phyloP scores from a whole-genome alignment of 2,329 filamentous ascomycete genomes.

The Leptographium radiaticola region DNA sequence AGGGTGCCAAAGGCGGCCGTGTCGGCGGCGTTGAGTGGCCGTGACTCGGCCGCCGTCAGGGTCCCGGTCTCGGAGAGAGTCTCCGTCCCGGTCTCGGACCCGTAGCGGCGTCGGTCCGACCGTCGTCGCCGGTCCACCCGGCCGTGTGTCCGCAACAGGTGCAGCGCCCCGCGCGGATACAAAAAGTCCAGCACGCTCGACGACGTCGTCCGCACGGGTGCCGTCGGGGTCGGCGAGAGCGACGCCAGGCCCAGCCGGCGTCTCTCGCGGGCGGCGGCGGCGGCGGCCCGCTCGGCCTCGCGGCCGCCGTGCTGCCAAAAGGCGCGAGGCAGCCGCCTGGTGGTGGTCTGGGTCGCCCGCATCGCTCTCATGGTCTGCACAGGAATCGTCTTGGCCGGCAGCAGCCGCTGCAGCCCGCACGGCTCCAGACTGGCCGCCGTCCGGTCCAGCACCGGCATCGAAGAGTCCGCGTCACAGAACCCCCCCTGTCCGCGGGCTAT shows the following conservation, averaged over 20 bases:
- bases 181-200: conserved; percentile 42
- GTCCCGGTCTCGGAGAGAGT: too few species aligned
- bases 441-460: conserved; percentile 42
- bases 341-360: conserved; percentile 24
- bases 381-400: conserved; percentile 12
- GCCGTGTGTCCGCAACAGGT: conserved; percentile 22
- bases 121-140: too few species aligned
- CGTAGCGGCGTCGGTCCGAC: too few species aligned
- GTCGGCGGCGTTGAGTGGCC: neutral
- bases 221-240: conserved; percentile 13
- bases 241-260: conserved; percentile 5
- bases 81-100: neutral
- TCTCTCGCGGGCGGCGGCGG: conserved; percentile 3
- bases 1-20: conserved; percentile 29
- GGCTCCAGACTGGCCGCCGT: conserved; percentile 42
- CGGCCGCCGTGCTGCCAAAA: conserved; percentile 44
- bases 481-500: too few species aligned
- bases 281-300: conserved; percentile 31
- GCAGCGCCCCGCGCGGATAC: conserved; percentile 31
- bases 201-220: conserved; percentile 31
- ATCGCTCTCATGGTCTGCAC: conserved; percentile 19
- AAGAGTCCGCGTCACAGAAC: too few species aligned
- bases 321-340: conserved; percentile 31
- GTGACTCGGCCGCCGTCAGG: neutral
- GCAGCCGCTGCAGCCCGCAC: conserved; percentile 38